phyloP scores from a whole-genome alignment of 345 rosid genomes.

The Murraya koenigii region DNA sequence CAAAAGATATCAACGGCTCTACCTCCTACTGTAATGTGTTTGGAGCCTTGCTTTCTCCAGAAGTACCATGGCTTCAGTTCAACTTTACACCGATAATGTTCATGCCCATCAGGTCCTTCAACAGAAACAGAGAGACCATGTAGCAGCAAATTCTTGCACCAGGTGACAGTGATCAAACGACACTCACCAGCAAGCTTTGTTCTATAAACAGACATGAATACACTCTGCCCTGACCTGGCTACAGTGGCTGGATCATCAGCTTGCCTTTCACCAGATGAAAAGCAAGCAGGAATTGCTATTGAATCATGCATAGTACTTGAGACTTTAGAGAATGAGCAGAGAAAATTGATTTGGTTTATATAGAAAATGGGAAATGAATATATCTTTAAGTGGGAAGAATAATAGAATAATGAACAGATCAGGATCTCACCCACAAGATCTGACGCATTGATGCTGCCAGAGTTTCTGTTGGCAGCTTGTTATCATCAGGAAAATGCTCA shows the following conservation, averaged over 20 bases:
- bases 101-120: constrained; percentile 29
- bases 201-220: constrained; percentile 40
- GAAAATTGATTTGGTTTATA: background rate
- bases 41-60: constrained; percentile 60
- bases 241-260: constrained; percentile 27
- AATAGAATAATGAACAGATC: constrained; percentile 8
- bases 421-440: constrained; percentile 15
- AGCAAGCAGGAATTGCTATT: constrained; percentile 45
- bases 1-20: constrained; percentile 37
- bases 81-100: constrained; percentile 33
- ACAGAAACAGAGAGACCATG: constrained; percentile 51
- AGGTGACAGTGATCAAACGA: constrained; percentile 44
- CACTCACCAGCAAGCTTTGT: constrained; percentile 42
- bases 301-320: constrained; percentile 40
- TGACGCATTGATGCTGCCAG: constrained; percentile 14
- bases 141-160: constrained; percentile 51
- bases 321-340: background rate
- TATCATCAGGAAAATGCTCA: constrained; percentile 8
- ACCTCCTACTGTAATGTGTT: constrained; percentile 40
- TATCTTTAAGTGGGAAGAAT: background rate
- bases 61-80: constrained; percentile 64
- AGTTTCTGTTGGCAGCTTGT: constrained; percentile 24
- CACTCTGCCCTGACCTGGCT: constrained; percentile 46
- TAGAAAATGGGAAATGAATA: background rate
- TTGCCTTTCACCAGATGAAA: constrained; percentile 35